A percentile compares a stretch with the other conserved stretches of the same genome.
Evolutionary conservation across 2,329 filamentous ascomycete genomes (phyloP).

Genomic region (Plectosphaerella sp.): DNA sequence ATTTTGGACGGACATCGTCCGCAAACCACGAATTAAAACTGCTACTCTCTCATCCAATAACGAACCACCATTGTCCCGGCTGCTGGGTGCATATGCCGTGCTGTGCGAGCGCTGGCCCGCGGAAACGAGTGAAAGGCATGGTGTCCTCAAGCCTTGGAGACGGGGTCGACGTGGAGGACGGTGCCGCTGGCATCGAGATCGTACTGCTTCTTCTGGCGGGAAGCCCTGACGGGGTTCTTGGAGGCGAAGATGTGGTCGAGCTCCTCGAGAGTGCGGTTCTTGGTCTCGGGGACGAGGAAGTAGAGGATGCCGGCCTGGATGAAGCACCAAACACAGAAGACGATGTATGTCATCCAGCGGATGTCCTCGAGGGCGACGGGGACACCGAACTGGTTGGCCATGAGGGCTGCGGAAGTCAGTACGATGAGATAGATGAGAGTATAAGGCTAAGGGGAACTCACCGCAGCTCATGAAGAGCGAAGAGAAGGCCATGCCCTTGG

Average conservation of each 20-base stretch:
- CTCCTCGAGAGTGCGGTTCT: constrained; percentile 33
- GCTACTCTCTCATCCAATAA: too few species aligned
- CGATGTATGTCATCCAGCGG: constrained; percentile 49
- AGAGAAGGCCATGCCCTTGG: constrained; percentile 50
- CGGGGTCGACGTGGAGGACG: constrained; percentile 2
- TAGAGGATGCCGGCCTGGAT: constrained; percentile 37
- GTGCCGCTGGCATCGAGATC: constrained; percentile 5
- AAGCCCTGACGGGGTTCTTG: constrained; percentile 8
- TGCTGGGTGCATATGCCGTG: too few species aligned
- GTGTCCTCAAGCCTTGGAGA: not conserved
- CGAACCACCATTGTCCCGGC: too few species aligned
- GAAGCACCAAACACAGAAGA: constrained; percentile 40
- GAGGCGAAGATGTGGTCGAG: constrained; percentile 8
- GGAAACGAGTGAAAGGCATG: too few species aligned
- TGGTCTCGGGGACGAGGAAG: constrained; percentile 47
- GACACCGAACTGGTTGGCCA: constrained; percentile 41
- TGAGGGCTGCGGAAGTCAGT: constrained; percentile 29
- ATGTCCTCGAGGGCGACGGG: constrained; percentile 44
- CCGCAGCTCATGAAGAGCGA: constrained; percentile 3
- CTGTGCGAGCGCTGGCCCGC: too few species aligned
- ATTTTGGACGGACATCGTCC: too few species aligned
- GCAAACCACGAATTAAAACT: too few species aligned
- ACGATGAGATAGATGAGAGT: constrained; percentile 27
- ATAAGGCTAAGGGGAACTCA: not conserved
- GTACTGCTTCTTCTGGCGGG: constrained; percentile 7